Evolutionary conservation across 1,284 basidiomycete genomes (phyloP).

Genomic region (Marasmius oreades): DNA sequence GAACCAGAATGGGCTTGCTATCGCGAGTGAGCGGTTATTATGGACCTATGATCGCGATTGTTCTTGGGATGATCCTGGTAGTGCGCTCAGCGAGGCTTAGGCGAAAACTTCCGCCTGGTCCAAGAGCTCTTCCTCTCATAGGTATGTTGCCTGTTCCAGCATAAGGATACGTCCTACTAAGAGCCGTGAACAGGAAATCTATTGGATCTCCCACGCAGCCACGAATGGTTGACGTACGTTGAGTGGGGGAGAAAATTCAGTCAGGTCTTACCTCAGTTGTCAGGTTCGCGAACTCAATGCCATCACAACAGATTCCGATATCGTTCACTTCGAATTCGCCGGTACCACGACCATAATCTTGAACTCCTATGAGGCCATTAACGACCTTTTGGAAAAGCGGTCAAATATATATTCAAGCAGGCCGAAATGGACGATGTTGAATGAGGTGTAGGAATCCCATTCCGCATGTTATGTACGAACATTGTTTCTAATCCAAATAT

Average conservation of each 20-base stretch:
- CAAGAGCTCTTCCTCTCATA: neutral
- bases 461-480: neutral
- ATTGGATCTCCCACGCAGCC: neutral
- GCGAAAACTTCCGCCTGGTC: neutral
- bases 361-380: slow-evolving; percentile 3
- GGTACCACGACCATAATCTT: slow-evolving; percentile 2
- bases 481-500: neutral
- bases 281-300: too few species aligned
- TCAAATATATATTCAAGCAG: slow-evolving; percentile 6
- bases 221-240: neutral
- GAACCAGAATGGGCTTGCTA: too few species aligned
- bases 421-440: neutral
- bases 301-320: slow-evolving; percentile 7
- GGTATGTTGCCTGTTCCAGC: neutral
- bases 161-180: neutral
- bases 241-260: slow-evolving; percentile 1
- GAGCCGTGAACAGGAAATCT: neutral
- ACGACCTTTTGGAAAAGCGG: slow-evolving; percentile 5
- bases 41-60: neutral
- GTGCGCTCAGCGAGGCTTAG: neutral
- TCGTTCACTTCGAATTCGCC: neutral
- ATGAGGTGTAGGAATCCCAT: neutral
- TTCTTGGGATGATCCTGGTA: neutral
- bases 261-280: neutral
- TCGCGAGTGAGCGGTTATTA: too few species aligned